Evolutionary conservation across 768 basidiomycete genomes (phyloP).

Genomic region (Suillus occidentalis): DNA sequence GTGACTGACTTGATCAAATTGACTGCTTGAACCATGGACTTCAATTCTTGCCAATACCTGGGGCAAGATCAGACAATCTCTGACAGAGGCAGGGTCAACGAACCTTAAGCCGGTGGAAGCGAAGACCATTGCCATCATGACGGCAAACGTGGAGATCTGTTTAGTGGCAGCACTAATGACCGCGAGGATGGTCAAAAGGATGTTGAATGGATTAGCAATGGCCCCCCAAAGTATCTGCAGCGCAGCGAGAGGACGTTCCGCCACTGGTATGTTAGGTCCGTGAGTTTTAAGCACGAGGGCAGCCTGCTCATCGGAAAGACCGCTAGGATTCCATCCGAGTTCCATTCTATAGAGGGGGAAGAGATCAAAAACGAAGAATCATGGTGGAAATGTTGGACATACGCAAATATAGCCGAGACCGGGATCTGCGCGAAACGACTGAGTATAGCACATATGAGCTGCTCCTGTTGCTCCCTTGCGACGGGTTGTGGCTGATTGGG

Average conservation of each 20-base stretch:
- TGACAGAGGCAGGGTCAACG: not conserved
- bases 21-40: conserved; percentile 35
- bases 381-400: not conserved
- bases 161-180: conserved; percentile 32
- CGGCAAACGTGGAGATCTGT: conserved; percentile 33
- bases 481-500: not conserved
- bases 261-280: conserved; percentile 30
- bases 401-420: conserved; percentile 25
- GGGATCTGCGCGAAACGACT: conserved; percentile 28
- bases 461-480: not conserved
- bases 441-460: conserved; percentile 11
- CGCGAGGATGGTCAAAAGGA: conserved; percentile 32
- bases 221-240: conserved; percentile 32
- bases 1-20: conserved; percentile 34
- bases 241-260: conserved; percentile 31
- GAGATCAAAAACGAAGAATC: not conserved
- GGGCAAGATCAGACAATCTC: not conserved
- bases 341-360: conserved; percentile 21
- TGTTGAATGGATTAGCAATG: conserved; percentile 36
- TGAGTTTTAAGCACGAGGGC: conserved; percentile 19
- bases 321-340: conserved; percentile 24
- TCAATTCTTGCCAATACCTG: conserved; percentile 35
- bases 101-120: conserved; percentile 35
- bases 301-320: conserved; percentile 23
- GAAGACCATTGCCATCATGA: conserved; percentile 37